Percentiles rank a stretch among this genome's conserved stretches.
Evolutionary conservation across 768 basidiomycete genomes (phyloP).

Genomic region (Lactifluus rugatus): DNA sequence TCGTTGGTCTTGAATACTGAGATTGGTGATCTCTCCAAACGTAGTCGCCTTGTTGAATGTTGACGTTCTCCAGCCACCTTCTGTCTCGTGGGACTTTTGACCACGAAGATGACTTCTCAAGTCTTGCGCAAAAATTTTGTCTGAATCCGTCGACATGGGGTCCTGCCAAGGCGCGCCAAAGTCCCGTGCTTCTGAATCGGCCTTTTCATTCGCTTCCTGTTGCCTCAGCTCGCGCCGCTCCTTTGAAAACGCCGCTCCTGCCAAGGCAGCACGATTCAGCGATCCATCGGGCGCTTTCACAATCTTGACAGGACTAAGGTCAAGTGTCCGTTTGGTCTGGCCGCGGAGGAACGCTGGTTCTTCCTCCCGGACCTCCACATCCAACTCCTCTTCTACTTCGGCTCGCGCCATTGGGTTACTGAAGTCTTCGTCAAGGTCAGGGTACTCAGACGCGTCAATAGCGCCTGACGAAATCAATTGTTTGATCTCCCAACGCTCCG

Average conservation of each 20-base stretch:
- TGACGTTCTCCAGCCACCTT: conserved; percentile 77
- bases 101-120: conserved; percentile 72
- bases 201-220: conserved; percentile 89
- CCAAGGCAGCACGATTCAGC: conserved; percentile 88
- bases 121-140: conserved; percentile 90
- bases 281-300: conserved; percentile 99
- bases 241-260: conserved; percentile 87
- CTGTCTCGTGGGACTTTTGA: conserved; percentile 72
- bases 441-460: conserved; percentile 86
- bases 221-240: conserved; percentile 91
- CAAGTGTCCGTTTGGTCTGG: conserved; percentile 91
- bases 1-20: conserved; percentile 91
- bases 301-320: conserved; percentile 95
- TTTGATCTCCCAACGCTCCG: conserved; percentile 99
- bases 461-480: conserved; percentile 95
- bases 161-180: conserved; percentile 97
- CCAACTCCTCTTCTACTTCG: conserved; percentile 92
- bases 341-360: conserved; percentile 94
- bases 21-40: conserved; percentile 82
- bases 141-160: conserved; percentile 86
- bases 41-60: conserved; percentile 94
- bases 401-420: conserved; percentile 64
- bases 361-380: conserved; percentile 94
- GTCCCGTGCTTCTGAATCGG: conserved; percentile 89
- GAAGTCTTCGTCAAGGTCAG: conserved; percentile 83